Evolutionary conservation across 768 basidiomycete species (phyloP).

Genomic region (Kondoa subrosea): DNA sequence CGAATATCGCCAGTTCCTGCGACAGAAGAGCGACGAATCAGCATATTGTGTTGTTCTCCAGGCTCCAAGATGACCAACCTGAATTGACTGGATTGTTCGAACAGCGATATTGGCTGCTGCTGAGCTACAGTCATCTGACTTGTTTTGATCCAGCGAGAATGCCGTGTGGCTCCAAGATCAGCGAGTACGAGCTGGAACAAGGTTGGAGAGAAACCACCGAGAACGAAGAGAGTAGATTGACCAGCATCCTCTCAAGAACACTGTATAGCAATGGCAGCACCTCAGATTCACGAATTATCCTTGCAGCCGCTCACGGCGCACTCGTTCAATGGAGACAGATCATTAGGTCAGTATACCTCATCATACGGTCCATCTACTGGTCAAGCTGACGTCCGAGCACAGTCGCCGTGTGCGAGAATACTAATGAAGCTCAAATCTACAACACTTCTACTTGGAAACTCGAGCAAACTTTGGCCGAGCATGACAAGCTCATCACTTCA

Average conservation of each 20-base stretch:
- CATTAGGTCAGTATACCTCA: slow-evolving; percentile 64
- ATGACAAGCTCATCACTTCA: slow-evolving; percentile 92
- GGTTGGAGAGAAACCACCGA: neutral
- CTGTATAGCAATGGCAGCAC: no score
- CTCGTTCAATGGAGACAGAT: slow-evolving; percentile 39
- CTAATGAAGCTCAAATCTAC: slow-evolving; percentile 41
- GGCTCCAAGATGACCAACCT: neutral
- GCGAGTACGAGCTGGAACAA: neutral
- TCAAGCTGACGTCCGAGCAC: slow-evolving; percentile 58
- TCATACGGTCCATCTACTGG: slow-evolving; percentile 66
- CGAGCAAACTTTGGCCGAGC: slow-evolving; percentile 39
- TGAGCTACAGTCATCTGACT: no score
- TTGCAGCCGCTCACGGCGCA: neutral
- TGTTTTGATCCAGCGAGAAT: no score
- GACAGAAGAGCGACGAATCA: neutral
- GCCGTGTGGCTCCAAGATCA: no score
- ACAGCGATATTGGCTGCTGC: neutral
- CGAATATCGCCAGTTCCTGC: slow-evolving; percentile 77
- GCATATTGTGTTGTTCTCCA: neutral
- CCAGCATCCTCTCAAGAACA: neutral
- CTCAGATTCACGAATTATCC: neutral
- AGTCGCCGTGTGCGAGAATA: slow-evolving; percentile 74
- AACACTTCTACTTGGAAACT: slow-evolving; percentile 23
- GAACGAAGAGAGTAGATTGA: neutral
- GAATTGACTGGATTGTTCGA: neutral